A percentile compares a stretch with the other conserved stretches of the same genome.
These are phyloP conservation scores for Scleromitrula shiraiana DNA, from an alignment of 2,329 filamentous ascomycete species.

Conservation along the genomic window DNA sequence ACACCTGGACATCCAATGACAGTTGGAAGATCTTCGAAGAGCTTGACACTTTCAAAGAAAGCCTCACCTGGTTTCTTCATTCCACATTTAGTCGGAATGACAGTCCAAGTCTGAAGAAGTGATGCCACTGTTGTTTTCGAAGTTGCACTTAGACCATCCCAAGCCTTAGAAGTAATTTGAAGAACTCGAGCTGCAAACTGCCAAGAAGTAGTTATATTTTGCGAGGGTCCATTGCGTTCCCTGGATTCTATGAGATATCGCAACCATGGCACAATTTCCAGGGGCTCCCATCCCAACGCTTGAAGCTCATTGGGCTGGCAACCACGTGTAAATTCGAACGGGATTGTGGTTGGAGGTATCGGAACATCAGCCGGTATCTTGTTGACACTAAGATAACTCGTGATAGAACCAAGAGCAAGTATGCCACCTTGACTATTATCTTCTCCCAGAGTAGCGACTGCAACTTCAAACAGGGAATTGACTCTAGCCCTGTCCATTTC, in stretches of 20 bases:
- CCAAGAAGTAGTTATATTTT: slow-evolving; percentile 63
- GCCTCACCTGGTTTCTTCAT: slow-evolving; percentile 81
- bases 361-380: slow-evolving; percentile 77
- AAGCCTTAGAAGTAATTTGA: slow-evolving; percentile 76
- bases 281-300: slow-evolving; percentile 75
- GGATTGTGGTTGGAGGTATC: slow-evolving; percentile 72
- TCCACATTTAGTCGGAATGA: slow-evolving; percentile 85
- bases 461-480: slow-evolving; percentile 66
- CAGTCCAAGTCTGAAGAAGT: slow-evolving; percentile 57
- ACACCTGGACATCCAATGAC: slow-evolving; percentile 68
- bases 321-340: slow-evolving; percentile 70
- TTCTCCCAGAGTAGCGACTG: slow-evolving; percentile 61
- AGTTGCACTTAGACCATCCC: slow-evolving; percentile 66
- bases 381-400: slow-evolving; percentile 64
- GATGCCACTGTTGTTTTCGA: slow-evolving; percentile 59
- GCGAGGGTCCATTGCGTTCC: slow-evolving; percentile 48
- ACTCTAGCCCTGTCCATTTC: slow-evolving; percentile 65
- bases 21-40: slow-evolving; percentile 88
- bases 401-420: slow-evolving; percentile 69
- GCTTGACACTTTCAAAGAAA: slow-evolving; percentile 86
- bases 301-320: slow-evolving; percentile 63
- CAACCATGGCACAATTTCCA: slow-evolving; percentile 82
- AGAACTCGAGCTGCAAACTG: slow-evolving; percentile 73
- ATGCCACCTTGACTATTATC: slow-evolving; percentile 57
- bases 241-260: slow-evolving; percentile 66